Percentiles rank a stretch among this genome's conserved stretches.
These are phyloP conservation scores for Agaricus sinodeliciosus DNA, from an alignment of 768 basidiomycete genomes.

Conservation along the genomic window DNA sequence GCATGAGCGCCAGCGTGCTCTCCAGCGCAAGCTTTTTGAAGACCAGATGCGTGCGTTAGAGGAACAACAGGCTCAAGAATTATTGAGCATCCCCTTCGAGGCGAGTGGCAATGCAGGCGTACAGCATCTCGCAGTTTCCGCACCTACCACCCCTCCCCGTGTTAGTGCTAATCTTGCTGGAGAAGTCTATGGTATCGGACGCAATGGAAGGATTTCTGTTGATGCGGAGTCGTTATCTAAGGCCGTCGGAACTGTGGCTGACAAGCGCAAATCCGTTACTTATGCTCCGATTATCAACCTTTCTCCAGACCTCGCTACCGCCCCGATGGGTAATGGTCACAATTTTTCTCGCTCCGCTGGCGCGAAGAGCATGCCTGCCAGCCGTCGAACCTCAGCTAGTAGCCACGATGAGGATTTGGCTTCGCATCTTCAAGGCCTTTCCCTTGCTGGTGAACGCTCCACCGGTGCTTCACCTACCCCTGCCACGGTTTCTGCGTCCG, in stretches of 20 bases:
- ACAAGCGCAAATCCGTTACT: conserved; percentile 84
- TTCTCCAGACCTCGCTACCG: conserved; percentile 57
- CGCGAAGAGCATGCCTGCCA: conserved; percentile 91
- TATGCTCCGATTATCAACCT: conserved; percentile 75
- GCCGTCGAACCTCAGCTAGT: conserved; percentile 83
- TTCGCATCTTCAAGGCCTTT: conserved; percentile 66
- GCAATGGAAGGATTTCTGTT: conserved; percentile 38
- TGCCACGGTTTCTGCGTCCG: conserved; percentile 43
- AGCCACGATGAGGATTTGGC: conserved; percentile 81
- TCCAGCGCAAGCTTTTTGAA: conserved; percentile 90
- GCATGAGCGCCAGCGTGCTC: conserved; percentile 82
- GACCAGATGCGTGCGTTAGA: conserved; percentile 95
- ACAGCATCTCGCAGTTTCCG: conserved; percentile 80
- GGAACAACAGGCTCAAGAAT: conserved; percentile 83
- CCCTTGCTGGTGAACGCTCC: conserved; percentile 58
- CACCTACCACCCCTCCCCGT: conserved; percentile 83
- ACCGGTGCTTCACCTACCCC: conserved; percentile 50
- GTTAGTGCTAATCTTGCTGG: conserved; percentile 65
- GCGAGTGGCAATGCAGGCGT: conserved; percentile 42
- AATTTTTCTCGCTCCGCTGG: conserved; percentile 60
- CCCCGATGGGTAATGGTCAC: conserved; percentile 39
- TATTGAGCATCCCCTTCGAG: conserved; percentile 70
- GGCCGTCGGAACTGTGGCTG: conserved; percentile 60
- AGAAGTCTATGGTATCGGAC: conserved; percentile 38
- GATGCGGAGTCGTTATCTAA: conserved; percentile 60